Evolutionary conservation across 257 asterid species (phyloP), one percentile per base, ranked within the genome.

Genomic region (Gentiana macrophylla): DNA sequence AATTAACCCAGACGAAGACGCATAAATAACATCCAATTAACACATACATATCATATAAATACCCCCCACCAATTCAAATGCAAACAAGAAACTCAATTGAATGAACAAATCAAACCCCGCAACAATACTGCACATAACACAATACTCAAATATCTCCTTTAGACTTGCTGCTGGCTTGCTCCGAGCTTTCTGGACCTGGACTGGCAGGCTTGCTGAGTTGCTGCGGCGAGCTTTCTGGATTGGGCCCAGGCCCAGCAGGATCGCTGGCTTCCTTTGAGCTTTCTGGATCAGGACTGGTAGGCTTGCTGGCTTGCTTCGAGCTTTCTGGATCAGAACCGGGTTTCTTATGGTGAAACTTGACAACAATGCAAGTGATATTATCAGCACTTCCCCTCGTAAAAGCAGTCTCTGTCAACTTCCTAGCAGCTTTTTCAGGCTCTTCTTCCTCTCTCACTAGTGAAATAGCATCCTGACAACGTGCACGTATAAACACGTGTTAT

Each of bases 321-420:
- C 72, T 77, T 58, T 57, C 67, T 3, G 67, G 71, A 57, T 64
- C 59, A 50, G 68, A 65, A 67, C 72, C 79, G 4, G 63, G 43
- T 64, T 76, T 74, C 50, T 68, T 68, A 38, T 79, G 93, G 68
- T 80, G 82, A 65, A 92, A 73, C 79, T 89, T 88, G 68, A 88
- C 99, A 41, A 88, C 97, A 32, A 92, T 85, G 80, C 97, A 92
- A 55, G 97, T 92, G 76, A 92, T 92, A 63, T 92, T 92, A 70
- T 92, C 99, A 2, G 97, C 97, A 68, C 97, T 92, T 11, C 99
- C 99, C 9, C 93, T 93, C 37, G 82, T 77, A 64, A 85, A 92
- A 52, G 99, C 99, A 13, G 94, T 78, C 75, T 88, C 97, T 1
- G 94, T 77, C 81, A 92, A 81, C 77, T 85, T 92, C 70, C 89